Percentiles rank a stretch among this genome's conserved stretches.
phyloP scores from a whole-genome alignment of 1,139 yeast species.

The Taphrina betulina region DNA sequence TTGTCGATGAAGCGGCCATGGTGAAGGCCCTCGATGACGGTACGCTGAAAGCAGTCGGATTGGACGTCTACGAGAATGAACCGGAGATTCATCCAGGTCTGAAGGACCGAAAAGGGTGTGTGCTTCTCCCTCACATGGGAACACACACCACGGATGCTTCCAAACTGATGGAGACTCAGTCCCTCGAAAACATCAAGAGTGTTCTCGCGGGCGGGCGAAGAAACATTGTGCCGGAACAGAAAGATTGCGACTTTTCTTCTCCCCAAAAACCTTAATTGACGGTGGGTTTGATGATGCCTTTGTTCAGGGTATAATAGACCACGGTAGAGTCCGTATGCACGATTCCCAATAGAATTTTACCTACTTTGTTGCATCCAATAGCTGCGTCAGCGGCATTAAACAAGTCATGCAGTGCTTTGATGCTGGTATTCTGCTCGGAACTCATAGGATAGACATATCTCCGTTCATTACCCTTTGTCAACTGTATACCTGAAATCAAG shows the following conservation, averaged over 20 bases:
- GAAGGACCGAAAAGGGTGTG: conserved; percentile 4
- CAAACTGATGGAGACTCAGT: conserved; percentile 57
- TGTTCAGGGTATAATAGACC: conserved; percentile 31
- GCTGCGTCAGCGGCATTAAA: not conserved
- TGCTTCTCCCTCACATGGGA: conserved; percentile 72
- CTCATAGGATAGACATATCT: conserved; percentile 22
- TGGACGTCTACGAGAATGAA: conserved; percentile 76
- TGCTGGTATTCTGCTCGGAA: conserved; percentile 3
- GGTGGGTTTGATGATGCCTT: conserved; percentile 30
- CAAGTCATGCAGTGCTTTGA: conserved; percentile 12
- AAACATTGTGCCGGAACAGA: conserved; percentile 26
- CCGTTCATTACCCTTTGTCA: not conserved
- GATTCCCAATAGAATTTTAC: conserved; percentile 23
- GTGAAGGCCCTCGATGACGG: conserved; percentile 62
- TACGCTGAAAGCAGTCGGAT: conserved; percentile 66
- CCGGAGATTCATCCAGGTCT: conserved; percentile 20
- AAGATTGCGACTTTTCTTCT: conserved; percentile 18
- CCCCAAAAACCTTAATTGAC: conserved; percentile 14
- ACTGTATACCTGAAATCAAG: not conserved
- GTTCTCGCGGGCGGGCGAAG: conserved; percentile 15
- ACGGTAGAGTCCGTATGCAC: conserved; percentile 34
- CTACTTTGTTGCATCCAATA: too few species aligned
- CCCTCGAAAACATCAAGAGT: conserved; percentile 46
- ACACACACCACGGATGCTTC: conserved; percentile 65
- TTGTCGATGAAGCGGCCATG: conserved; percentile 62